phyloP scores from a whole-genome alignment of 352 stramenopile genomes.

The Phytophthora tentaculata region DNA sequence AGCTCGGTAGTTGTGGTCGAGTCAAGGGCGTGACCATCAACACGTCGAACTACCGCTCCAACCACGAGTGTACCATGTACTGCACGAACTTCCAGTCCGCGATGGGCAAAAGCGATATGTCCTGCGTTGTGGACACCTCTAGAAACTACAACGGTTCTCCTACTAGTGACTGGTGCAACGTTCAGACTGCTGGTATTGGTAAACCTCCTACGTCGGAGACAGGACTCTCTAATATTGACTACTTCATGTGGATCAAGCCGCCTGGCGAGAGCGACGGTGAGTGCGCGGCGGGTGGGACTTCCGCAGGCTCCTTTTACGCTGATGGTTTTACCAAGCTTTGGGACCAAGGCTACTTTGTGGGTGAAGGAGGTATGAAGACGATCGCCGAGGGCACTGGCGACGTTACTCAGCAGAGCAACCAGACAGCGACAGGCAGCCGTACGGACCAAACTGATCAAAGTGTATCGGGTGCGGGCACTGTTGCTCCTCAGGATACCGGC shows the following conservation, averaged over 20 bases:
- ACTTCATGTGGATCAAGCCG: conserved; percentile 79
- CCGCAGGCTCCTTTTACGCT: conserved; percentile 64
- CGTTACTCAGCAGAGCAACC: conserved; percentile 6
- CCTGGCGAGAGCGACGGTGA: conserved; percentile 70
- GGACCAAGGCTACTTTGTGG: conserved; percentile 70
- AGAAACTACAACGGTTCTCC: conserved; percentile 33
- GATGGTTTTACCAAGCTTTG: conserved; percentile 60
- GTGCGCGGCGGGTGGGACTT: conserved; percentile 45
- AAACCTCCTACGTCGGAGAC: conserved; percentile 54
- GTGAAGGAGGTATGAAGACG: conserved; percentile 26
- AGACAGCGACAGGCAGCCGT: conserved; percentile 6
- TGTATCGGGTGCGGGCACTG: background rate
- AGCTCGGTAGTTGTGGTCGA: conserved; percentile 33
- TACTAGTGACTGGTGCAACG: conserved; percentile 66
- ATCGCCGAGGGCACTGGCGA: conserved; percentile 25
- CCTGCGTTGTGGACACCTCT: conserved; percentile 50
- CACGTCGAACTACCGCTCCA: conserved; percentile 75
- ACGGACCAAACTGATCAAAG: conserved; percentile 5
- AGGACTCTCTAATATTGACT: conserved; percentile 57
- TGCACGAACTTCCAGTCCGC: conserved; percentile 54
- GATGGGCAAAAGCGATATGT: conserved; percentile 35
- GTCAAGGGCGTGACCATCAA: conserved; percentile 71
- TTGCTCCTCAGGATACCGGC: conserved; percentile 1
- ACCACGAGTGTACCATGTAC: conserved; percentile 40
- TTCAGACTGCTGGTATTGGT: conserved; percentile 47